These are phyloP conservation scores for Rhodotorula sp. DNA, from an alignment of 1,284 basidiomycete genomes.

Conservation along the genomic window DNA sequence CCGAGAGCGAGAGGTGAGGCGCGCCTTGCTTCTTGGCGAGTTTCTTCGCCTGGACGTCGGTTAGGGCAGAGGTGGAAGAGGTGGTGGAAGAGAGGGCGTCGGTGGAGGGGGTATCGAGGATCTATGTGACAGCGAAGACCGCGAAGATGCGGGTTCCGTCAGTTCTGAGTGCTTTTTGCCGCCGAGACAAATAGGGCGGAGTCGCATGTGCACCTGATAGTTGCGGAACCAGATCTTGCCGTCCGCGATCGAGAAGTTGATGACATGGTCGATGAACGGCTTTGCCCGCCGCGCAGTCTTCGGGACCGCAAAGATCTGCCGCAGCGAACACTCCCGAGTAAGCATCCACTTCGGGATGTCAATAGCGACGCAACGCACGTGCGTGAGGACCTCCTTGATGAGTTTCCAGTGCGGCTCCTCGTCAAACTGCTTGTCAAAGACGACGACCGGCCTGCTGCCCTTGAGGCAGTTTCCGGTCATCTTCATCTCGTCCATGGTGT, in stretches of 20 bases:
- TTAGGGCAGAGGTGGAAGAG: conserved; percentile 20
- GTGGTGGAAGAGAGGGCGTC: conserved; percentile 48
- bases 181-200: neutral
- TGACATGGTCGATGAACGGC: conserved; percentile 96
- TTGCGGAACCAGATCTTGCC: conserved; percentile 99
- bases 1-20: conserved; percentile 68
- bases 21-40: conserved; percentile 30
- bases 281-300: conserved; percentile 84
- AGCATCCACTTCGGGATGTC: neutral
- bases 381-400: conserved; percentile 93
- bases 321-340: neutral
- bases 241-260: conserved; percentile 94
- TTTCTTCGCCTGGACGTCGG: conserved; percentile 42
- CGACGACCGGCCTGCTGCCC: conserved; percentile 85
- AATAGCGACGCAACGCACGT: conserved; percentile 60
- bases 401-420: conserved; percentile 81
- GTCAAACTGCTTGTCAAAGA: conserved; percentile 91
- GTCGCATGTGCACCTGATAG: conserved; percentile 71
- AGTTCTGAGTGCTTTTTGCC: neutral
- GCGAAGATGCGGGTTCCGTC: neutral
- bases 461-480: conserved; percentile 99
- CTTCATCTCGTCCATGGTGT: conserved; percentile 99
- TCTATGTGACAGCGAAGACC: conserved; percentile 50
- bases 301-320: conserved; percentile 91
- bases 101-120: conserved; percentile 64